Conservation (phyloP, 73 alveolate genomes). For the Paramecium primaurelia region DNA sequence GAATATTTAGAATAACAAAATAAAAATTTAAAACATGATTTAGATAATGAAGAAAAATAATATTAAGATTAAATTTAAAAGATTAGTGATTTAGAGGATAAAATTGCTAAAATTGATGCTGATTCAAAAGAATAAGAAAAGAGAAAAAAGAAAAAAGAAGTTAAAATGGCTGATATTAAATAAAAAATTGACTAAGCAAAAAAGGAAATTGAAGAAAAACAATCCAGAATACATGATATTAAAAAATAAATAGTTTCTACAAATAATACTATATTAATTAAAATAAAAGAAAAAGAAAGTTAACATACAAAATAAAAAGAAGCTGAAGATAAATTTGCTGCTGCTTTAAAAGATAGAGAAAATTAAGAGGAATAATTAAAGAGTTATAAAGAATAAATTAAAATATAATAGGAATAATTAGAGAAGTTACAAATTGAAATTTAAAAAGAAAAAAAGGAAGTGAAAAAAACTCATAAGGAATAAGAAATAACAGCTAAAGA, state of each 20-base stretch:
- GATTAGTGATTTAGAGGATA: slow-evolving; percentile 47
- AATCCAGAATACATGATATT: not conserved
- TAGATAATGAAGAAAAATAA: slow-evolving; percentile 69
- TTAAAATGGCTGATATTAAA: slow-evolving; percentile 59
- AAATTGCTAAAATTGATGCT: slow-evolving; percentile 64
- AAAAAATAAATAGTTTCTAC: slow-evolving; percentile 60
- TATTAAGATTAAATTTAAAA: slow-evolving; percentile 59
- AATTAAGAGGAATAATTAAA: not conserved
- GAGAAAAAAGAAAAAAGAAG: slow-evolving; percentile 64
- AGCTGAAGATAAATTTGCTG: not conserved
- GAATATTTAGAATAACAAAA: slow-evolving; percentile 22
- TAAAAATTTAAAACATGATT: slow-evolving; percentile 57
- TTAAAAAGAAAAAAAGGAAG: slow-evolving; percentile 27
- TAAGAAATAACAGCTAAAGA: slow-evolving; percentile 3
- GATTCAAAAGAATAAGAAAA: slow-evolving; percentile 54
- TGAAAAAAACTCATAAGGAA: slow-evolving; percentile 43
- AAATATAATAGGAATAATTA: slow-evolving; percentile 35
- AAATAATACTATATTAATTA: slow-evolving; percentile 55
- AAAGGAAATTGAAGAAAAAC: slow-evolving; percentile 58
- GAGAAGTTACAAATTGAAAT: slow-evolving; percentile 38
- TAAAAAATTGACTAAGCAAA: slow-evolving; percentile 59
- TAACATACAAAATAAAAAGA: slow-evolving; percentile 52
- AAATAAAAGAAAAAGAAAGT: slow-evolving; percentile 65
- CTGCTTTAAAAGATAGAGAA: not conserved
- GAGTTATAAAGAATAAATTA: slow-evolving; percentile 11